phyloP scores from a whole-genome alignment of 1,284 basidiomycete species.

The Macrocybe sp. region DNA sequence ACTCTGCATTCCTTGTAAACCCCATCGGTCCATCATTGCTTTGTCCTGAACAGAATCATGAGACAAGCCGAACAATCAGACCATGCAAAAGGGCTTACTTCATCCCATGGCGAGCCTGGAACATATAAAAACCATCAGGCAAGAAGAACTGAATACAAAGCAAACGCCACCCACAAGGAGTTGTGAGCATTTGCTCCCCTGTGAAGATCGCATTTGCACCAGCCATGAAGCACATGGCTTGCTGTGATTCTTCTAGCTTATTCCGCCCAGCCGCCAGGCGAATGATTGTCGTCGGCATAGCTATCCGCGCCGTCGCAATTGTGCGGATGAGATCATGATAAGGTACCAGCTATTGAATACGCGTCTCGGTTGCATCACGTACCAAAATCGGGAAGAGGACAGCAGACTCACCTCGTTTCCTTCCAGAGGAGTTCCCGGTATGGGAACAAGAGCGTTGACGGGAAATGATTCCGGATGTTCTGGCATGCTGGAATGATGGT shows the following conservation, averaged over 20 bases:
- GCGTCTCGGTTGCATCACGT: background rate
- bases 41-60: conserved; percentile 62
- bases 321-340: conserved; percentile 89
- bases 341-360: conserved; percentile 55
- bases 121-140: conserved; percentile 8
- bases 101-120: conserved; percentile 82
- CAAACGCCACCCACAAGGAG: conserved; percentile 66
- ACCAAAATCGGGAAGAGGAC: conserved; percentile 9
- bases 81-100: conserved; percentile 35
- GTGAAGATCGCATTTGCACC: conserved; percentile 99
- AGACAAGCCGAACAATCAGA: conserved; percentile 8
- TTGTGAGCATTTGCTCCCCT: conserved; percentile 96
- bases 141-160: conserved; percentile 8
- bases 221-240: conserved; percentile 98
- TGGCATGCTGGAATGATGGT: conserved; percentile 60
- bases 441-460: conserved; percentile 90
- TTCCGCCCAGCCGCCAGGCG: conserved; percentile 93
- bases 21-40: conserved; percentile 91
- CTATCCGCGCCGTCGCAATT: conserved; percentile 91
- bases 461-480: conserved; percentile 98
- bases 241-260: conserved; percentile 86
- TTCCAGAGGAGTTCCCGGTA: conserved; percentile 70
- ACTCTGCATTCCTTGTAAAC: conserved; percentile 85
- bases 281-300: conserved; percentile 91
- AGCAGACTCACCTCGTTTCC: conserved; percentile 53